Base-by-base conservation (phyloP, 257 asterid species). In the Galeopsis tetrahit region DNA sequence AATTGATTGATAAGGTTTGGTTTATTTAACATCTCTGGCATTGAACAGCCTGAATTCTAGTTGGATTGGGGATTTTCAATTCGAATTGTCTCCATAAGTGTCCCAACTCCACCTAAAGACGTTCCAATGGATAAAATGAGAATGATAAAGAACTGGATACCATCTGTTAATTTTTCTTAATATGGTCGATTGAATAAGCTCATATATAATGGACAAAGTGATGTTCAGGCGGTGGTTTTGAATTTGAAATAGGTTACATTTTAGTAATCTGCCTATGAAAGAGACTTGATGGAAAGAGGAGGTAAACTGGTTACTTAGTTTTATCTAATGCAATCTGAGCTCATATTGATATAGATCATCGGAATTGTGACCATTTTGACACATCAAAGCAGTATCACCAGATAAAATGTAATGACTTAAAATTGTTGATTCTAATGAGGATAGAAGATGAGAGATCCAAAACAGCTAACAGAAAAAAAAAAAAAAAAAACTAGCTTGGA, bases 1-100 rank as follows among this genome's bases (percentile, higher is more conserved):
- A n/a, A 34, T 34, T 55, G 59, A 66, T 72, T 46, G 65, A 9
- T 66, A 42, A 48, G 55, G 15, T 7, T 38, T 38, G 57, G 59
- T 67, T 66, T 57, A 21, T 55, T 15, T 21, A 21, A 21, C 57
- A 34, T 31, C 40, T 35, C 14, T 13, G 52, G 52, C 7, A 51
- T 21, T 49, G 33, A 28, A 14, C 38, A 4, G n/a, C 48, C 62
- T 53, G 11, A 53, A 17, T 7, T 10, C 13, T 31, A 32, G 68
- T 70, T 28, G 32, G n/a, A 6, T 49, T 62, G 38, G 60, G 48
- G 40, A 67, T 51, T 51, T 34, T 66, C 17, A n/a, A 6, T 15
- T 52, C 17, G 8, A 28, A 32, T 43, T n/a, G 57, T 63, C 7
- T 49, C 43, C 31, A 2, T 13, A 2, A 5, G 48, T 7, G 8